phyloP scores from a whole-genome alignment of 345 rosid species.

The Microcos paniculata region DNA sequence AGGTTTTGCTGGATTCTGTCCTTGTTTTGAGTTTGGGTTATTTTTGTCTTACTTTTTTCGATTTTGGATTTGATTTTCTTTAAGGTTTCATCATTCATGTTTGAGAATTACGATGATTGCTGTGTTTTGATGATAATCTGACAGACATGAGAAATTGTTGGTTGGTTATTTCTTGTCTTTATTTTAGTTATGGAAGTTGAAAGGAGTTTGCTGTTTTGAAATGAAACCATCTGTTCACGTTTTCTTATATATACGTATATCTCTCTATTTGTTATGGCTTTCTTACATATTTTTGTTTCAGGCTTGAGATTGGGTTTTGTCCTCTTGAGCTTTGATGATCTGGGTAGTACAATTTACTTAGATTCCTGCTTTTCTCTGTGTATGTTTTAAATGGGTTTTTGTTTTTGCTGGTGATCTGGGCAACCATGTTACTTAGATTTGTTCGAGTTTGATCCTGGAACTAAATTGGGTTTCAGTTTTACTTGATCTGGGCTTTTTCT shows the following conservation, averaged over 20 bases:
- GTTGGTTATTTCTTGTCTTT: neutral
- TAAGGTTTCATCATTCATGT: neutral
- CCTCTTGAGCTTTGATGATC: neutral
- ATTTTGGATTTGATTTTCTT: neutral
- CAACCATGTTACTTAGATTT: neutral
- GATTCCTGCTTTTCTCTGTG: neutral
- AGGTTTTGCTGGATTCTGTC: too few species aligned
- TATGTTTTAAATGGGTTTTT: conserved; percentile 1
- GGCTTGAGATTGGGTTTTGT: neutral
- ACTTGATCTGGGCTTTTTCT: conserved; percentile 13
- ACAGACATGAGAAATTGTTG: neutral
- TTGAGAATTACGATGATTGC: neutral
- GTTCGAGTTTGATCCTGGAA: neutral
- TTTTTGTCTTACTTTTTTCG: neutral
- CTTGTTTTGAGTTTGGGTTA: too few species aligned
- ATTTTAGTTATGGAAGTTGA: neutral
- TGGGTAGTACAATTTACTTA: neutral
- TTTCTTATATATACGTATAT: neutral
- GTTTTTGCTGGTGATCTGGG: neutral
- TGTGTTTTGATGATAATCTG: neutral
- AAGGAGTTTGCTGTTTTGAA: neutral
- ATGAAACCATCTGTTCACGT: neutral
- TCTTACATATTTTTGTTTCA: neutral
- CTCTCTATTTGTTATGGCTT: neutral
- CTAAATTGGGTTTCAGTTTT: neutral